Conservation (phyloP, 176 grass and related monocot genomes). For the Tuctoria greenei region DNA sequence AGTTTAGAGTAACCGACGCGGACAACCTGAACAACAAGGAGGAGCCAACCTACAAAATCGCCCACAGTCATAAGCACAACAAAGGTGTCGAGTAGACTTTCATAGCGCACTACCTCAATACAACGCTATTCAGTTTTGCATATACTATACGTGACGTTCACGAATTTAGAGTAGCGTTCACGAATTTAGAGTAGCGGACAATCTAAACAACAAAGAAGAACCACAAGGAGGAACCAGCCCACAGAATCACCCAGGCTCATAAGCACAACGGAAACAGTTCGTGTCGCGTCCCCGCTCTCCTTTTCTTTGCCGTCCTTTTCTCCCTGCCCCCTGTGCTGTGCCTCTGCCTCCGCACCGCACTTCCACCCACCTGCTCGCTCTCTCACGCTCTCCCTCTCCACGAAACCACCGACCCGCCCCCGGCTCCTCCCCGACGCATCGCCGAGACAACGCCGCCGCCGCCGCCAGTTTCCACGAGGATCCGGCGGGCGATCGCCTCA, state of each 20-base stretch:
- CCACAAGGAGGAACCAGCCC: too few species aligned
- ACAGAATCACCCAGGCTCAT: slow-evolving; percentile 16
- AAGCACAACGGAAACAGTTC: slow-evolving; percentile 22
- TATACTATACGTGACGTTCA: too few species aligned
- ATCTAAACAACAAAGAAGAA: too few species aligned
- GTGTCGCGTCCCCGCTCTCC: slow-evolving; percentile 14
- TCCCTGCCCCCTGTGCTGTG: background rate
- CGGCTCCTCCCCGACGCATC: background rate
- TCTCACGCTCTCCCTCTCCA: slow-evolving; percentile 34
- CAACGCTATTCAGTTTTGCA: too few species aligned
- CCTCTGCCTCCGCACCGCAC: slow-evolving; percentile 16
- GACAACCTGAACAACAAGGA: too few species aligned
- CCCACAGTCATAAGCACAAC: too few species aligned
- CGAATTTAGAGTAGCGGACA: too few species aligned
- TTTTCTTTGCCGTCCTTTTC: slow-evolving; percentile 7
- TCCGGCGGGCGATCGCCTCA: background rate
- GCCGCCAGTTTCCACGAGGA: background rate
- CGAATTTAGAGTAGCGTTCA: too few species aligned
- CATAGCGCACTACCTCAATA: too few species aligned
- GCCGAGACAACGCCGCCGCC: slow-evolving; percentile 17
- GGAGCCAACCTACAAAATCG: too few species aligned
- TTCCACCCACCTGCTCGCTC: slow-evolving; percentile 28
- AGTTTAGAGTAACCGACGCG: too few species aligned
- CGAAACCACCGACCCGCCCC: slow-evolving; percentile 29
- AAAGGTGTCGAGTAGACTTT: too few species aligned